Evolutionary conservation across 192 early-diverging fungal genomes (phyloP), one percentile per base, ranked within the genome.

Genomic region (Backusella circina): DNA sequence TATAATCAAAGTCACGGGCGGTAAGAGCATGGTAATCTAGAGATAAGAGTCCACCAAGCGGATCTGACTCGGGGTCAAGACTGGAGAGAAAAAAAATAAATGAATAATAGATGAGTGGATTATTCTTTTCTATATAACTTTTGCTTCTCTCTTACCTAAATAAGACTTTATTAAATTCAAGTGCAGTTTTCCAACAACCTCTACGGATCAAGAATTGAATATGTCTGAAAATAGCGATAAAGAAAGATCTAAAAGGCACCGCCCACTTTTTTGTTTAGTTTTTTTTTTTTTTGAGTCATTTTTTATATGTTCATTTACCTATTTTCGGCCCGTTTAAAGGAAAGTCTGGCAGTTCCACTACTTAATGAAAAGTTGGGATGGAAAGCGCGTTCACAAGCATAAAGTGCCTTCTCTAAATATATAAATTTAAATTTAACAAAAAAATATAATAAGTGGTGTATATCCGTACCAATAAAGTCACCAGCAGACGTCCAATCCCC

Each of bases 121-220:
- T 72, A 47, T 1, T 38, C 7, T 26, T 76, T 23, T 13, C 7
- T 41, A 79, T 70, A 4, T 41, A 18, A 39, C 3, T n/a, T 70
- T 23, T 39, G 57, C 7, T 18, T 71, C 2, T 39, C 26, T n/a
- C 37, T 35, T 77, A 77, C 79, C 79, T 80, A 16, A 83, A 77
- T 39, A 94, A 83, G 12, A 93, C 82, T 83, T 94, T 98, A 67
- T 93, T 90, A 66, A 96, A 91, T 83, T 97, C 97, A 75, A 96
- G 91, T 23, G 93, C 90, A 26, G 97, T 98, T 41, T 94, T 82
- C 97, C 97, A 98, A 82, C 95, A 97, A 15, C 97, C 96, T 65
- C 93, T 86, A n/a, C 95, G 86, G 28, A 91, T 87, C 75, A 96
- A 76, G 76, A 92, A 95, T 79, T 92, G 90, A 66, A 97, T 90